Base-by-base conservation (phyloP, 2,329 filamentous ascomycete genomes). In the Curvularia spicifera region DNA sequence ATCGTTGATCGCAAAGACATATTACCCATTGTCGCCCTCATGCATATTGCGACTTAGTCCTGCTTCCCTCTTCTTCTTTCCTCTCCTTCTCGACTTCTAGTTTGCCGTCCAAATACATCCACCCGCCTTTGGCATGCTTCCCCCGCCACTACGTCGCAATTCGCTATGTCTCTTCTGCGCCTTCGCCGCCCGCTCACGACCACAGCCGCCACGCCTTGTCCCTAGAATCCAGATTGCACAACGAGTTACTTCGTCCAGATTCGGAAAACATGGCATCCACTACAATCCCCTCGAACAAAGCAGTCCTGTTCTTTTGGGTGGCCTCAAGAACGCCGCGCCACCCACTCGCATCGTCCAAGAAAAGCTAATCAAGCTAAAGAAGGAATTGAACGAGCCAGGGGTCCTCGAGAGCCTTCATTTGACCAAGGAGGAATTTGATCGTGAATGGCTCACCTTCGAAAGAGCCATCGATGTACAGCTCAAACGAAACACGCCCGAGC, bases 131-230 rank as follows among this genome's bases (percentile, higher is more conserved):
- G 64, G 63, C 50, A 76, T 76, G 74, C 68, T 65, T 65, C 58
- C 60, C 22, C 60, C 64, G 59, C 57, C 68, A 24, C 53, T 65
- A 40, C 73, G 65, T 64, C 71, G 68, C 55, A 63, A 66, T 28
- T 68, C 71, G 67, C 66, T 71, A 64, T 80, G 79, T 74, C 71
- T 79, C 46, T 73, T 78, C 62, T 80, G 79, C 72, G 69, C 74
- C 51, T 72, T 75, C 59, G 71, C 74, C 42, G 66, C 67, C 43
- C 71, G 65, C 53, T 55, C 64, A 46, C 60, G 57, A 24, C 51
- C 56, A 48, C 63, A 51, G 45, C 48, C 65, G 8, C 63, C 65
- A 61, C 69, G 67, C 72, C 61, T 75, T 57, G 59, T 76, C 57
- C 65, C 73, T 53, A 55, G 58, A 18, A 64, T 61, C 48, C 70